phyloP scores from a whole-genome alignment of 306 rosid genomes.

The Amphicarpaea edgeworthii region DNA sequence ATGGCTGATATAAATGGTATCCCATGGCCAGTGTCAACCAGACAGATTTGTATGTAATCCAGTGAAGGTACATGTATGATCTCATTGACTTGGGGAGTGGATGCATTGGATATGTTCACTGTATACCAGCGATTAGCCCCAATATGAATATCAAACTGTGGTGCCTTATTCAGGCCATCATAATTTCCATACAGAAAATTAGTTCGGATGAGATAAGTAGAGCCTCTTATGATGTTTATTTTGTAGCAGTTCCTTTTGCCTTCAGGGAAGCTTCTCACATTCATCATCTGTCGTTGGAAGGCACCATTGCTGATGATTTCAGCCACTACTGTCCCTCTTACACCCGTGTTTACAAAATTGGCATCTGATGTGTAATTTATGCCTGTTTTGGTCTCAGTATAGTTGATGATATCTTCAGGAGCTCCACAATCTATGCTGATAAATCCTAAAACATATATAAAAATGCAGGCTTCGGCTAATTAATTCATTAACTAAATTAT shows the following conservation, averaged over 20 bases:
- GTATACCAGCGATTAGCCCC: slow-evolving; percentile 56
- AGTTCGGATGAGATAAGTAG: slow-evolving; percentile 50
- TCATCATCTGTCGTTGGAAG: slow-evolving; percentile 20
- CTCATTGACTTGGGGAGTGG: neutral
- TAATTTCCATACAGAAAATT: slow-evolving; percentile 55
- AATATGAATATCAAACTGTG: slow-evolving; percentile 54
- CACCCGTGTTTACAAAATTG: slow-evolving; percentile 47
- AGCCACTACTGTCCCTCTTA: slow-evolving; percentile 3
- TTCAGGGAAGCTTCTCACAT: slow-evolving; percentile 57
- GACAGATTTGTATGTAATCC: slow-evolving; percentile 48
- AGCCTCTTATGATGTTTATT: slow-evolving; percentile 34
- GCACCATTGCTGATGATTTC: neutral
- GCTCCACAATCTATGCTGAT: slow-evolving; percentile 61
- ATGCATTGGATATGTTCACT: slow-evolving; percentile 22
- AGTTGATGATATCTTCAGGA: slow-evolving; percentile 32
- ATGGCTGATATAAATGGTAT: slow-evolving; percentile 59
- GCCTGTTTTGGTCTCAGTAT: slow-evolving; percentile 26
- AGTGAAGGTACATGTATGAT: slow-evolving; percentile 47
- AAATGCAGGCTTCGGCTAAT: neutral
- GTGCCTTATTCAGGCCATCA: slow-evolving; percentile 41
- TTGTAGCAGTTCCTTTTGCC: slow-evolving; percentile 65
- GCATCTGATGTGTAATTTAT: slow-evolving; percentile 57
- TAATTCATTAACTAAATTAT: neutral
- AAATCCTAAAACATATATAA: slow-evolving; percentile 44
- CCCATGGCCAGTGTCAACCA: slow-evolving; percentile 51